These are phyloP conservation scores for Perkinsus marinus DNA, from an alignment of 169 alveolate species.

Conservation along the genomic window DNA sequence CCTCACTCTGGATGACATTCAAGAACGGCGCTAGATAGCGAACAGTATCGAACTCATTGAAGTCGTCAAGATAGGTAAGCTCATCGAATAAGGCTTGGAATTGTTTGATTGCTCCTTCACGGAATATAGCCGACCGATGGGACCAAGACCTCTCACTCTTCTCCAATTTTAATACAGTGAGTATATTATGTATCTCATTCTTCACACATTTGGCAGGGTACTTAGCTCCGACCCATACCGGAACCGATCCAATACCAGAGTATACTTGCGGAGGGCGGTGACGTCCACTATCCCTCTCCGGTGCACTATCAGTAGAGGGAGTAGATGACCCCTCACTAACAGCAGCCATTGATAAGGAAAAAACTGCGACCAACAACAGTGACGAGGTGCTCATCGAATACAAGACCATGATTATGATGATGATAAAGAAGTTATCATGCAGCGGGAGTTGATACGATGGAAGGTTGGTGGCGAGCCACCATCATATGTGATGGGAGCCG, in stretches of 20 bases:
- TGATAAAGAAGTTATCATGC: too few relatives aligned
- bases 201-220: background rate
- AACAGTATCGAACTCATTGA: background rate
- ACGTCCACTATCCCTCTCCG: background rate
- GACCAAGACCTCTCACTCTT: background rate
- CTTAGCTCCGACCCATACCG: background rate
- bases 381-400: background rate
- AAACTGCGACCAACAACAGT: background rate
- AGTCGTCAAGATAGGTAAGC: background rate
- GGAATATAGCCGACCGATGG: background rate
- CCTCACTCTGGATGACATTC: background rate
- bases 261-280: background rate
- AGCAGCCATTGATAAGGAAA: background rate
- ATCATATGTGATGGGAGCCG: too few relatives aligned
- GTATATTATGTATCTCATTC: slow-evolving; percentile 1
- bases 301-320: background rate
- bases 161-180: background rate
- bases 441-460: too few relatives aligned
- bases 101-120: background rate
- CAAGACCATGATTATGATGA: background rate
- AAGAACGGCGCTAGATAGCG: slow-evolving; percentile 7
- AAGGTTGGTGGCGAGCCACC: too few relatives aligned
- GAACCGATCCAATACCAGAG: background rate
- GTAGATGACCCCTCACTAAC: background rate
- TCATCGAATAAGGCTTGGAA: background rate